Evolutionary conservation across 306 rosid species (phyloP), one percentile per base, ranked within the genome.

Genomic region (Trifolium dubium): DNA sequence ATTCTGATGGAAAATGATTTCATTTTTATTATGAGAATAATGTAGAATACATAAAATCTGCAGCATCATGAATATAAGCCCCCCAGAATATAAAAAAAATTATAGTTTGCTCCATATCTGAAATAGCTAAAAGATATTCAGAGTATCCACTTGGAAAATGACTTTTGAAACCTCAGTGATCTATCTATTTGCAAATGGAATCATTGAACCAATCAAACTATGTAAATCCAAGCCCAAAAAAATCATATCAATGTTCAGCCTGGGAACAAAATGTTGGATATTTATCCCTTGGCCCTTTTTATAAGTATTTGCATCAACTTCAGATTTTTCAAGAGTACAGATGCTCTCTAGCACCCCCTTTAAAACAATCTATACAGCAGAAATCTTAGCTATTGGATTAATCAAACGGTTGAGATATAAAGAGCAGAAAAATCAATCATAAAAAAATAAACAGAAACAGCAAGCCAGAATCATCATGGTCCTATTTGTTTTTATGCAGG

Each of bases 1-100:
- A 37, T 30, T 30, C 49, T 8, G 17, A 65, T 71, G 72, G 53
- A 77, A 50, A 64, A 15, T 8, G 40, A 69, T 35, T 32, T 60
- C 62, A 55, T 37, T 28, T 32, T 23, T 28, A 4, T 7, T 37
- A 6, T 5, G 32, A 62, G 10, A 46, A 71, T n/a, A 49, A n/a
- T 19, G 17, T 29, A 46, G 5, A 71, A 41, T 28, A 71, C 31
- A 32, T 47, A 51, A 39, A 30, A 18, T 73, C 12, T 44, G 53
- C 3, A 47, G 71, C 39, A 28, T 47, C 34, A 0, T 63, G 68
- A 13, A 31, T 31, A 60, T 7, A 31, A 23, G 1, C 1, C 10
- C 18, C 18, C 65, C 60, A 14, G 15, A 34, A 17, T 63, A 14
- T 6, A 47, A 15, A 8, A 37, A 39, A 13, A 7, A 53, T 46